Evolutionary conservation across 148 eudicot species (phyloP).

Genomic region (Silene uniflora): DNA sequence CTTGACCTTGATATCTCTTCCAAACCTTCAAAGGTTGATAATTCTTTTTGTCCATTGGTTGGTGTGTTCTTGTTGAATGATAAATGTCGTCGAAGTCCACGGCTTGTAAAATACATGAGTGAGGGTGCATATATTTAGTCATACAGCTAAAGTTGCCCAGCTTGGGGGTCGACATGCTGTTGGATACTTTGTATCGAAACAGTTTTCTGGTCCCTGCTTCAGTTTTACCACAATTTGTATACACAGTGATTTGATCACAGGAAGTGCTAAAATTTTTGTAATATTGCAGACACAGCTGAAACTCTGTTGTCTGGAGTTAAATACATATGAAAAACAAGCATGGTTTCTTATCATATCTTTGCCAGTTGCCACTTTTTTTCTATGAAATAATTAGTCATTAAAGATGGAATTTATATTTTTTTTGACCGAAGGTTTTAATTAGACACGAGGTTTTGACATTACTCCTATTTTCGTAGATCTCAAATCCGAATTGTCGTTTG

Average conservation of each 20-base stretch:
- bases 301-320: background rate
- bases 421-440: too few relatives aligned
- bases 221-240: background rate
- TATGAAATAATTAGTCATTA: background rate
- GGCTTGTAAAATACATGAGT: slow-evolving; percentile 22
- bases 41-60: slow-evolving; percentile 15
- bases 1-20: background rate
- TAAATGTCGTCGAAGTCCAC: background rate
- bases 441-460: too few relatives aligned
- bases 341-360: background rate
- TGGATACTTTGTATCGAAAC: background rate
- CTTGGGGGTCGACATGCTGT: background rate
- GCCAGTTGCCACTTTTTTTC: background rate
- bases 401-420: too few relatives aligned
- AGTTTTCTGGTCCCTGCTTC: background rate
- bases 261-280: background rate
- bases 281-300: background rate
- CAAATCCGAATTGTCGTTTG: too few relatives aligned
- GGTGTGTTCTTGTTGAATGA: background rate
- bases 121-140: background rate
- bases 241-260: background rate
- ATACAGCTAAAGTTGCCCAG: background rate
- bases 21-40: background rate
- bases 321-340: background rate
- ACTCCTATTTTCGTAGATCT: too few relatives aligned